Percentiles rank a stretch among this genome's conserved stretches.
These are phyloP conservation scores for Neoscytalidium dimidiatum DNA, from an alignment of 2,329 filamentous ascomycete species.

Conservation along the genomic window DNA sequence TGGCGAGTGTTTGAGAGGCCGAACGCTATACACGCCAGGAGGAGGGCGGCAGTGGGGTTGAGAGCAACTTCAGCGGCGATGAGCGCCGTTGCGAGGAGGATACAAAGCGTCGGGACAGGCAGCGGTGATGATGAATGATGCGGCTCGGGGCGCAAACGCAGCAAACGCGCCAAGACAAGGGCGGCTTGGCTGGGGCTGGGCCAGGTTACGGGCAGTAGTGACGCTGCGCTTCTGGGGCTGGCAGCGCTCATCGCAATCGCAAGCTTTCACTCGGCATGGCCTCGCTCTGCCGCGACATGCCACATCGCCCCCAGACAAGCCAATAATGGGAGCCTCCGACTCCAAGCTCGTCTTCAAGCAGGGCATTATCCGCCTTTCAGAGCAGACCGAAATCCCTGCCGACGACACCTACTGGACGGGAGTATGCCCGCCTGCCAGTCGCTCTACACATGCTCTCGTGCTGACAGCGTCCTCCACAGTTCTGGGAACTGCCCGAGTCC, in stretches of 20 bases:
- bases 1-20: neutral
- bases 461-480: constrained; percentile 53
- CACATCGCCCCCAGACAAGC: neutral
- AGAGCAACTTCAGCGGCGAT: neutral
- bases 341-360: constrained; percentile 99
- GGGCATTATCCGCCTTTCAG: constrained; percentile 95
- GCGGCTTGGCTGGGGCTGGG: neutral
- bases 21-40: neutral
- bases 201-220: constrained; percentile 24
- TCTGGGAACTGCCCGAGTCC: constrained; percentile 96
- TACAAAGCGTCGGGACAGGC: constrained; percentile 1
- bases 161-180: constrained; percentile 1
- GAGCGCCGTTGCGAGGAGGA: neutral
- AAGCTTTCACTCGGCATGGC: constrained; percentile 12
- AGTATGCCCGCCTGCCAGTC: constrained; percentile 55
- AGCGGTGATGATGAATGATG: neutral
- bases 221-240: constrained; percentile 21
- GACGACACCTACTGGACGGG: constrained; percentile 93
- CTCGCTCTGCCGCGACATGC: constrained; percentile 12
- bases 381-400: constrained; percentile 81
- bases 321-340: constrained; percentile 90
- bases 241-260: constrained; percentile 13
- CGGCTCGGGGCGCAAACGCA: constrained; percentile 3
- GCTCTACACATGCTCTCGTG: constrained; percentile 3
- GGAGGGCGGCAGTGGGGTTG: neutral